These are phyloP conservation scores for Apophysomyces trapeziformis DNA, from an alignment of 371 early-diverging fungal species.

Conservation along the genomic window DNA sequence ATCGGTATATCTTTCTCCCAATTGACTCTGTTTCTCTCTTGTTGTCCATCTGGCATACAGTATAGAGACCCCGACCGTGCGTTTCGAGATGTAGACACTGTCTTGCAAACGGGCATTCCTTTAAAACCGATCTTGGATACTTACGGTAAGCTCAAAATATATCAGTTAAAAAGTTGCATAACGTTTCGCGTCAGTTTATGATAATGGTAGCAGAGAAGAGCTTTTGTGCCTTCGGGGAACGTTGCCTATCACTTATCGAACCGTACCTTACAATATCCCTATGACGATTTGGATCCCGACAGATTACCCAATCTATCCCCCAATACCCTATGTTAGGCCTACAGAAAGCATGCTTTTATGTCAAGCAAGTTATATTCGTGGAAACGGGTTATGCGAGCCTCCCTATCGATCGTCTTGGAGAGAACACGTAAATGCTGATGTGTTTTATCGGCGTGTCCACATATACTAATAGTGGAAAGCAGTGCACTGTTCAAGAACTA, in stretches of 20 bases:
- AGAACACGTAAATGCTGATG: conserved; percentile 47
- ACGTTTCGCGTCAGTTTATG: conserved; percentile 50
- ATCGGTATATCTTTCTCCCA: too few relatives aligned
- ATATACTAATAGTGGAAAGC: conserved; percentile 25
- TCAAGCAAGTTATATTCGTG: conserved; percentile 82
- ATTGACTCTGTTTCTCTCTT: background rate
- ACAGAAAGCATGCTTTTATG: conserved; percentile 86
- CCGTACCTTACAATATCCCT: conserved; percentile 89
- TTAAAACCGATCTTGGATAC: conserved; percentile 74
- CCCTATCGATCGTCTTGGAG: conserved; percentile 73
- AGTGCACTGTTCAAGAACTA: conserved; percentile 65
- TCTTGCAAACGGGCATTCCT: conserved; percentile 63
- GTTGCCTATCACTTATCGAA: conserved; percentile 81
- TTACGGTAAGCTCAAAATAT: conserved; percentile 58
- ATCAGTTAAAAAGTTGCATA: background rate
- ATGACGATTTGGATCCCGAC: conserved; percentile 88
- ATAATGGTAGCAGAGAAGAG: conserved; percentile 72
- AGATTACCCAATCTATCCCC: conserved; percentile 80
- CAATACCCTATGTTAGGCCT: conserved; percentile 86
- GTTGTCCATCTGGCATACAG: conserved; percentile 31
- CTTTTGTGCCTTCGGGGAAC: conserved; percentile 86
- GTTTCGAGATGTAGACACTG: conserved; percentile 72
- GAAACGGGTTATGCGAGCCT: conserved; percentile 82
- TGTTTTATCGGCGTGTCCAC: background rate
- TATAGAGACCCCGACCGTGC: conserved; percentile 70